Percentiles rank a stretch among this genome's conserved stretches.
Evolutionary conservation across 2,329 filamentous ascomycete genomes (phyloP).

Genomic region (Didymella lethalis): DNA sequence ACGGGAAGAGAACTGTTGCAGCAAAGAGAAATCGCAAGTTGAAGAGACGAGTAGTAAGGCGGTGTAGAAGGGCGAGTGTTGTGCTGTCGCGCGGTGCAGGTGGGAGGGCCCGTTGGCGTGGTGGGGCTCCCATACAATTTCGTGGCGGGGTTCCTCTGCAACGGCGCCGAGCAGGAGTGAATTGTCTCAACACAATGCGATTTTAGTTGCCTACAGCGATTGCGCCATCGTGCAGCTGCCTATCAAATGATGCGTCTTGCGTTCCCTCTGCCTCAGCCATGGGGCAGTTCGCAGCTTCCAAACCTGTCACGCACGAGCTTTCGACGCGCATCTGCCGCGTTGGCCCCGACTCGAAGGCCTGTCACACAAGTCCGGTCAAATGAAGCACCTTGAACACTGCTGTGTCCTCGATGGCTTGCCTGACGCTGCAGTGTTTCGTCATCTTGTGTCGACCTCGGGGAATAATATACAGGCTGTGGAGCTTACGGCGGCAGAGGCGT

Average conservation of each 20-base stretch:
- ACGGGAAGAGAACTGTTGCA: constrained; percentile 24
- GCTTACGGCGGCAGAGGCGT: neutral
- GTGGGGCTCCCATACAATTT: constrained; percentile 14
- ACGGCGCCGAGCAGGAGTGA: constrained; percentile 6
- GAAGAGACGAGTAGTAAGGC: constrained; percentile 21
- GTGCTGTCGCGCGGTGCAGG: constrained; percentile 22
- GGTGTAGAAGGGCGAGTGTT: constrained; percentile 34
- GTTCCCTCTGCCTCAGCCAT: constrained; percentile 5
- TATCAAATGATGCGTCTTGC: constrained; percentile 5
- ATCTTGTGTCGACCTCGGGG: neutral
- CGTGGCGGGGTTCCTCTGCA: constrained; percentile 9
- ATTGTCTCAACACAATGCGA: constrained; percentile 7
- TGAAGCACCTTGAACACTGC: neutral
- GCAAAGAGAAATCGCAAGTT: constrained; percentile 25
- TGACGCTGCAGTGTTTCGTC: neutral
- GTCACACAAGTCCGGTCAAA: neutral
- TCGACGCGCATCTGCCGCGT: constrained; percentile 18
- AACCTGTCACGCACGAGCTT: constrained; percentile 6
- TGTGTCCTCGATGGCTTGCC: neutral
- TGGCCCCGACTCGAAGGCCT: neutral
- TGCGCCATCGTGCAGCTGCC: constrained; percentile 15
- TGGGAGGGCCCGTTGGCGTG: constrained; percentile 27
- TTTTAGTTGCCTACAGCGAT: constrained; percentile 2
- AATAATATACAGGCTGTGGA: neutral
- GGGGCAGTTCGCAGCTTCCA: constrained; percentile 5